Percentiles rank a stretch among this genome's conserved stretches.
Conservation (phyloP, 768 basidiomycete species). For the Macrolepiota fuliginosa region DNA sequence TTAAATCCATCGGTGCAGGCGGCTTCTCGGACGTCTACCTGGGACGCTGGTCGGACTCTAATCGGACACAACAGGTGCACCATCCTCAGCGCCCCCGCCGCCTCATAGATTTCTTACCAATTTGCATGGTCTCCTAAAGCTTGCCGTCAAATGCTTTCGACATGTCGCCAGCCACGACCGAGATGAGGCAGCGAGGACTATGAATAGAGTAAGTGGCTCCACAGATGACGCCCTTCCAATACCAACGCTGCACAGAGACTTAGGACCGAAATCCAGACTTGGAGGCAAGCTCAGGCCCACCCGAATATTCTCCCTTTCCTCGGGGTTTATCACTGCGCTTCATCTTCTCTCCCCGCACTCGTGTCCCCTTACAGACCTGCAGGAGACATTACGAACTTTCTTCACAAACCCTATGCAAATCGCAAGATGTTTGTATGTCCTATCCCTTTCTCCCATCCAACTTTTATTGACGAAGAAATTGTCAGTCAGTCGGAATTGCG, state of each 20-base stretch:
- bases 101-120: not conserved
- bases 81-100: too few species aligned
- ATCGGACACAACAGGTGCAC: not conserved
- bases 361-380: conserved; percentile 5
- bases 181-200: not conserved
- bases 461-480: not conserved
- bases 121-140: not conserved
- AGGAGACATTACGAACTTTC: not conserved
- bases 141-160: conserved; percentile 5
- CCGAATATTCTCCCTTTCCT: conserved; percentile 4
- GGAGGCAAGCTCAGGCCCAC: not conserved
- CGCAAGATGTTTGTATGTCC: not conserved
- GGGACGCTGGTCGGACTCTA: not conserved
- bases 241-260: not conserved
- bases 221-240: not conserved
- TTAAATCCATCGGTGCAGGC: not conserved
- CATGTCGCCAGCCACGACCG: not conserved
- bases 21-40: conserved; percentile 5
- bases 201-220: not conserved
- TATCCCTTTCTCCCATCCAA: not conserved
- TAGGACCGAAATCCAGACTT: not conserved
- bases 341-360: not conserved
- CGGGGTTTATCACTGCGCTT: not conserved
- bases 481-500: not conserved
- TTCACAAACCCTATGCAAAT: not conserved